phyloP scores from a whole-genome alignment of 805 yeast species.

The Ogataea allantospora region DNA sequence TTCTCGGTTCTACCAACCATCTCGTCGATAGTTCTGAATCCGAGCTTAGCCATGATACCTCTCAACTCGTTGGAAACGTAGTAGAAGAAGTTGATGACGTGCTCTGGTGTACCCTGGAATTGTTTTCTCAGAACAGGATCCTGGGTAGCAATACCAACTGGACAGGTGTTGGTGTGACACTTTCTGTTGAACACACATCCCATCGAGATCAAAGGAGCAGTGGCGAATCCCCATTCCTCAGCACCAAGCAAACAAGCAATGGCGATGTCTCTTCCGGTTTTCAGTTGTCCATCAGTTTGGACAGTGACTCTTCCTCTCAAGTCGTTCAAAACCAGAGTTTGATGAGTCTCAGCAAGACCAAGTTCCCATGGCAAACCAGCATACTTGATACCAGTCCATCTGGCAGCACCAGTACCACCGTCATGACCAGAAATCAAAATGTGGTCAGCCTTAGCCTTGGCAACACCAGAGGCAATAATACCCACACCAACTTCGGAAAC shows the following conservation, averaged over 20 bases:
- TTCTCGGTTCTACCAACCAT: slow-evolving; percentile 98
- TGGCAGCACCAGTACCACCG: slow-evolving; percentile 99
- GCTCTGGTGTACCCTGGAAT: slow-evolving; percentile 96
- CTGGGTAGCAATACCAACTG: slow-evolving; percentile 98
- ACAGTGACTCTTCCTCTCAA: slow-evolving; percentile 92
- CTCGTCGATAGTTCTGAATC: slow-evolving; percentile 93
- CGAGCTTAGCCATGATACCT: slow-evolving; percentile 88
- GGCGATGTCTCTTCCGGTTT: slow-evolving; percentile 96
- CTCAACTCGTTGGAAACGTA: slow-evolving; percentile 92
- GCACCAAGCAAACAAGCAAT: slow-evolving; percentile 96
- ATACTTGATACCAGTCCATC: slow-evolving; percentile 94
- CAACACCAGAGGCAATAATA: slow-evolving; percentile 98
- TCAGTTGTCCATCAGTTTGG: slow-evolving; percentile 97
- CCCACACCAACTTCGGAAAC: slow-evolving; percentile 99
- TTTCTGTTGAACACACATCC: slow-evolving; percentile 97
- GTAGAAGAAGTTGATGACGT: slow-evolving; percentile 95
- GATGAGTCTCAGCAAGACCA: slow-evolving; percentile 97
- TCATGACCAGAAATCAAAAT: slow-evolving; percentile 95
- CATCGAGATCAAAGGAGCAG: slow-evolving; percentile 94
- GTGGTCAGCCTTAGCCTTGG: slow-evolving; percentile 98
- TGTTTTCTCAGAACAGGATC: slow-evolving; percentile 91
- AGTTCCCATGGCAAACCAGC: slow-evolving; percentile 99
- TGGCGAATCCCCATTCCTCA: slow-evolving; percentile 97
- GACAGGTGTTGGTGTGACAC: slow-evolving; percentile 92
- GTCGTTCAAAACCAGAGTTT: slow-evolving; percentile 92